Base-by-base conservation (phyloP, 2,329 filamentous ascomycete genomes). In the Grosmannia huntii region DNA sequence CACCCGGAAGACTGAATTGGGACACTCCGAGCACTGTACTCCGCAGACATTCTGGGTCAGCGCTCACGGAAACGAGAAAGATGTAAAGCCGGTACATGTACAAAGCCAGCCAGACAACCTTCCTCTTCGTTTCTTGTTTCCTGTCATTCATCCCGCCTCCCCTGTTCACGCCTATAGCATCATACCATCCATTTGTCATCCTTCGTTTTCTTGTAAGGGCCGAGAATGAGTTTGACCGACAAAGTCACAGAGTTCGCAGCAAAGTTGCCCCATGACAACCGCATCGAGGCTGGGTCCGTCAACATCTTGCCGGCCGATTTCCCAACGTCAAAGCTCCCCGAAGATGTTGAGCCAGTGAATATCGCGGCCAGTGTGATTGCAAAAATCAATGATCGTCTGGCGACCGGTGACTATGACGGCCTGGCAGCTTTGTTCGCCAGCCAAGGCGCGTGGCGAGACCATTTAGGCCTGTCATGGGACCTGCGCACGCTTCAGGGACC, bases 371-470 rank as follows among this genome's bases (percentile, higher is more conserved):
- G 68, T 1, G 60, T 76, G 5, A 63, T 79, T 14, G 57, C 66
- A 0, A 60, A 62, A 1, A 65, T 81, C 63, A 80, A 79, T 63
- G 59, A 68, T 9, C 66, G 67, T 0, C 60, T 82, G 0, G 58
- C 63, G 5, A 65, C 62, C 12, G 65, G 69, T 3, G 69, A 79
- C 56, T 65, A 71, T 49, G 44, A 62, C 2, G 64, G 65, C 1
- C 49, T 76, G 0, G 64, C 72, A 0, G 57, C 63, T 1, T 68
- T 80, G 4, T 76, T 82, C 52, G 64, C 71, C 3, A 62, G 69
- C 1, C 69, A 76, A 23, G 75, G 77, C 58, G 82, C 75, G 67
- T 84, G 80, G 81, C 75, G 81, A 10, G 81, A 84, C 63, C 78
- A 82, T 50, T 69, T 84, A 0, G 76, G 74, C 23, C 65, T 84